Conservation (phyloP, 495 filamentous ascomycete genomes). For the Penicillium verhagenii region DNA sequence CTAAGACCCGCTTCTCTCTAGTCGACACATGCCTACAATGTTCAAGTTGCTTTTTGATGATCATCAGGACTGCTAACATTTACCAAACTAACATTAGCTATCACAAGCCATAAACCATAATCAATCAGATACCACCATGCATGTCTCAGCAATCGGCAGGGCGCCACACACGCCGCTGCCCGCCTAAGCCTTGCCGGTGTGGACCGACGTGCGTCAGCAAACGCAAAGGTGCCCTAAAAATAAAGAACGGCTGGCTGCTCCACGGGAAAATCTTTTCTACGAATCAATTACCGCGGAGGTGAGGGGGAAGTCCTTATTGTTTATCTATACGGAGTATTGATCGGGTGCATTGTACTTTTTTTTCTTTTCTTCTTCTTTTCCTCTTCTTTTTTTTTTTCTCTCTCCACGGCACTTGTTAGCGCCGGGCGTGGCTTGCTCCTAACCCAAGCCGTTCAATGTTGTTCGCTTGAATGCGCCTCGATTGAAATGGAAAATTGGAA, state of each 20-base stretch:
- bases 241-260: constrained; percentile 1
- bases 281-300: neutral
- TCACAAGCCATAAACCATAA: too few relatives aligned
- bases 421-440: neutral
- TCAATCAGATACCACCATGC: neutral
- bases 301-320: neutral
- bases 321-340: too few relatives aligned
- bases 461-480: neutral
- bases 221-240: constrained; percentile 21
- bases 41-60: too few relatives aligned
- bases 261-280: neutral
- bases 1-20: too few relatives aligned
- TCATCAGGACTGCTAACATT: too few relatives aligned
- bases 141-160: neutral
- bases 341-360: too few relatives aligned
- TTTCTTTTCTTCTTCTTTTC: too few relatives aligned
- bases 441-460: neutral
- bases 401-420: neutral
- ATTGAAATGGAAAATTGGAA: too few relatives aligned
- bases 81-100: too few relatives aligned
- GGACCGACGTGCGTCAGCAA: constrained; percentile 23
- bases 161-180: constrained; percentile 4
- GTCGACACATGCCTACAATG: too few relatives aligned
- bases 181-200: constrained; percentile 2
- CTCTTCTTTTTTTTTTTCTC: too few relatives aligned